A percentile compares a stretch with the other conserved stretches of the same genome.
Conservation (phyloP, 2,329 filamentous ascomycete species). For the Colletotrichum eremochloae region DNA sequence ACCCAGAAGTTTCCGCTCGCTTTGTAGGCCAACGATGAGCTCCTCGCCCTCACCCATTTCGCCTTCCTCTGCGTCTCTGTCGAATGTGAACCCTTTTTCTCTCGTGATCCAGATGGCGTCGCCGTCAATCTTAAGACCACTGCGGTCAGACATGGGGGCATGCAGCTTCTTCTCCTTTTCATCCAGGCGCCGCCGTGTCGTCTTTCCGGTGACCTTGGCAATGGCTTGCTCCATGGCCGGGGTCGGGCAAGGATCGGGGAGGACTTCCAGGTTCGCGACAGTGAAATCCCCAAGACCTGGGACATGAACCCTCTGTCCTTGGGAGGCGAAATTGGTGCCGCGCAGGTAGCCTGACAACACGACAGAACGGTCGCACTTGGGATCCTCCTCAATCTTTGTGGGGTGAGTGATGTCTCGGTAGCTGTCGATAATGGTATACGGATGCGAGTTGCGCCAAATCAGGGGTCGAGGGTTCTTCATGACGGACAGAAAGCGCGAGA, state of each 20-base stretch:
- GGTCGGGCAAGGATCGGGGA: conserved; percentile 96
- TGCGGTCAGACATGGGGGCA: conserved; percentile 98
- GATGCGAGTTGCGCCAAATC: conserved; percentile 96
- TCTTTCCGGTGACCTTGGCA: conserved; percentile 87
- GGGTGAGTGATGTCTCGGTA: conserved; percentile 97
- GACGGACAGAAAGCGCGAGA: conserved; percentile 94
- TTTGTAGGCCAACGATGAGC: conserved; percentile 90
- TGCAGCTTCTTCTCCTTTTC: conserved; percentile 98
- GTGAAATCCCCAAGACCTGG: conserved; percentile 92
- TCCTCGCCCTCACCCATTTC: conserved; percentile 95
- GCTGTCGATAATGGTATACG: conserved; percentile 92
- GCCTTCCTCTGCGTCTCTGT: conserved; percentile 72
- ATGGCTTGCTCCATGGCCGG: conserved; percentile 90
- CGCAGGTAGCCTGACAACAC: conserved; percentile 94
- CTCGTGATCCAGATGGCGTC: conserved; percentile 92
- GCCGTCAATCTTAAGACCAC: conserved; percentile 94
- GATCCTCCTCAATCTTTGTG: conserved; percentile 87
- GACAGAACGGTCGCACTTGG: conserved; percentile 90
- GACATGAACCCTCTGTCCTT: conserved; percentile 89
- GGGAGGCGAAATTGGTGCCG: conserved; percentile 91
- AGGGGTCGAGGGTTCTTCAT: conserved; percentile 99
- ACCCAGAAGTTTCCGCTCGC: conserved; percentile 84
- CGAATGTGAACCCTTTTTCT: conserved; percentile 81
- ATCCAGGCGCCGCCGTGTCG: conserved; percentile 82
- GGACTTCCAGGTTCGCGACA: conserved; percentile 83